phyloP scores from a whole-genome alignment of 441 rosid genomes.

The Populus hybrid region DNA sequence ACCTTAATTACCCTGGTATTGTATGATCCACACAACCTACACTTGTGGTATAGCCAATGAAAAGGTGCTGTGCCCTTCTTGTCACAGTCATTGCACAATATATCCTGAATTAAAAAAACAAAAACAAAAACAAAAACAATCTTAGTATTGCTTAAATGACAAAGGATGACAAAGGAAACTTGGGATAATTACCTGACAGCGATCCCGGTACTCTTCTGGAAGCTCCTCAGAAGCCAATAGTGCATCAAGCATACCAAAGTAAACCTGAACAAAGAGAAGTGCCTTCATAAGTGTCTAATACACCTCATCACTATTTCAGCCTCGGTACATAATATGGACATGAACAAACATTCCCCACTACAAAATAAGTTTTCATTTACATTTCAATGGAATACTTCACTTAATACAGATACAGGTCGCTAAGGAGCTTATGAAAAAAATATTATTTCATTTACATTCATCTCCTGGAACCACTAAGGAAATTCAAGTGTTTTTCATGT shows the following conservation, averaged over 20 bases:
- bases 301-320: background rate
- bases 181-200: conserved; percentile 48
- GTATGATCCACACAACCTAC: conserved; percentile 74
- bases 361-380: background rate
- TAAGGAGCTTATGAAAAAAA: background rate
- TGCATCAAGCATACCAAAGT: conserved; percentile 83
- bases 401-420: background rate
- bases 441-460: background rate
- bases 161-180: background rate
- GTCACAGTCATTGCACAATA: conserved; percentile 87
- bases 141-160: background rate
- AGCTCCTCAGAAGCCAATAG: conserved; percentile 66
- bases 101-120: conserved; percentile 44
- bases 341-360: background rate
- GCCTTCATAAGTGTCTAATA: background rate
- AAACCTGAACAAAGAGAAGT: conserved; percentile 41
- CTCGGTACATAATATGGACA: background rate
- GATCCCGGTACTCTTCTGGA: conserved; percentile 68
- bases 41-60: conserved; percentile 97
- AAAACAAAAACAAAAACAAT: background rate
- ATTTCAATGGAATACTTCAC: background rate
- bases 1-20: conserved; percentile 81
- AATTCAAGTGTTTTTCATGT: background rate
- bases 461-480: background rate
- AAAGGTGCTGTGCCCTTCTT: conserved; percentile 65